Evolutionary conservation across 2,329 filamentous ascomycete genomes (phyloP), one percentile per base, ranked within the genome.

Genomic region (Diaporthe sp.): DNA sequence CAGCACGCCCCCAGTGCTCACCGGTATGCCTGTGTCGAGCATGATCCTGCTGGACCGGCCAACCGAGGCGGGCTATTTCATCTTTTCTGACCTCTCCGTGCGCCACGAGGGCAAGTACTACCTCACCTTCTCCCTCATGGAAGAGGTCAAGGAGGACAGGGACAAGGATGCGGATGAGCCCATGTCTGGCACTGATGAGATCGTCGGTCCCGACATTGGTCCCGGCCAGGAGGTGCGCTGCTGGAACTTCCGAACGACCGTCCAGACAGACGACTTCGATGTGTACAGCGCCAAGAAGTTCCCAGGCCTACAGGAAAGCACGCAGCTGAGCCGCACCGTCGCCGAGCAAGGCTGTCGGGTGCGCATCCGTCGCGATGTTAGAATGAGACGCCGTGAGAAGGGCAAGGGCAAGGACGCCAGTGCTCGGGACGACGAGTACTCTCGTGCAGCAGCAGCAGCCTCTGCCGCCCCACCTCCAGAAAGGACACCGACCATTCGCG

Each of bases 221-320:
- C 74, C 72, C 12, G 71, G 58, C 44, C 71, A 63, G 49, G 73
- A 73, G 47, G 57, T 55, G 12, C 70, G 75, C 34, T 74, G 75
- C 39, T 76, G 68, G 55, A 65, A 58, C 37, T 76, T 76, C 61
- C 75, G 75, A 4, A 76, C 75, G 28, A 75, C 72, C 12, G 75
- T 75, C n/a, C 95, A 96, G 87, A 98, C 97, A 0, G 86, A 90
- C 17, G 92, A 94, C 0, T 98, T 99, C 84, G 92, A 91, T 67
- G 97, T 98, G 57, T 98, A 90, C 87, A 98, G 96, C 80, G 97
- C 97, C 71, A 99, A 98, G 92, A 98, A 98, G 87, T 99, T 99
- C 86, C 97, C 97, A 22, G 97, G 96, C 25, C 87, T 98, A 76
- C 93, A 94, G 60, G 95, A 97, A 84, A 98, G 95, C 86, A 99